phyloP scores from a whole-genome alignment of 495 filamentous ascomycete species.

The Penicillium argentinense region DNA sequence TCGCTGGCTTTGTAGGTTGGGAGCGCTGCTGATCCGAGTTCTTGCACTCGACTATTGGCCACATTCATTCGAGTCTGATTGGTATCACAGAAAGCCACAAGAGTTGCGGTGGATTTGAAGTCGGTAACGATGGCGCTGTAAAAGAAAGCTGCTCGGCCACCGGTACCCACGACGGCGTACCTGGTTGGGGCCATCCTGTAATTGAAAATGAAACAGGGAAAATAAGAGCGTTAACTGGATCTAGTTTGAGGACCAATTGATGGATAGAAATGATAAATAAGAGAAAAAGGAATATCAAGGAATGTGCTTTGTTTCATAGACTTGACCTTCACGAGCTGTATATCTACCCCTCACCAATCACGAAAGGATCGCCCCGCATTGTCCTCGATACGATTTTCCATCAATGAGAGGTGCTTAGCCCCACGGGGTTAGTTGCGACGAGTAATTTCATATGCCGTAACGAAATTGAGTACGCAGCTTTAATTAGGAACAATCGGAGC shows the following conservation, averaged over 20 bases:
- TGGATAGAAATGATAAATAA: no score
- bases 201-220: neutral
- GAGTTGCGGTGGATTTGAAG: constrained; percentile 44
- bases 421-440: no score
- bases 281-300: no score
- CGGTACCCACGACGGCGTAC: constrained; percentile 36
- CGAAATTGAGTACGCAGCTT: no score
- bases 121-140: constrained; percentile 53
- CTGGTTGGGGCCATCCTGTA: constrained; percentile 12
- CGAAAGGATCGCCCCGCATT: neutral
- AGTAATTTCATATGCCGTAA: no score
- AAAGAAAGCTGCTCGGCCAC: constrained; percentile 47
- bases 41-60: constrained; percentile 25
- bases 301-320: no score
- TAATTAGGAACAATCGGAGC: no score
- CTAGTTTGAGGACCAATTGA: no score
- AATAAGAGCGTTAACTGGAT: no score
- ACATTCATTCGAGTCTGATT: constrained; percentile 33
- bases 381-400: constrained; percentile 11
- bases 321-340: no score
- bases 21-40: constrained; percentile 24
- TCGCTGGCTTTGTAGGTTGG: constrained; percentile 50
- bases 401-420: constrained; percentile 14
- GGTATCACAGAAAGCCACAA: constrained; percentile 48
- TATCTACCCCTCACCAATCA: constrained; percentile 16